Percentiles rank a stretch among this genome's conserved stretches.
These are phyloP conservation scores for Trichosporon sp. DNA, from an alignment of 1,284 basidiomycete genomes.

Conservation along the genomic window DNA sequence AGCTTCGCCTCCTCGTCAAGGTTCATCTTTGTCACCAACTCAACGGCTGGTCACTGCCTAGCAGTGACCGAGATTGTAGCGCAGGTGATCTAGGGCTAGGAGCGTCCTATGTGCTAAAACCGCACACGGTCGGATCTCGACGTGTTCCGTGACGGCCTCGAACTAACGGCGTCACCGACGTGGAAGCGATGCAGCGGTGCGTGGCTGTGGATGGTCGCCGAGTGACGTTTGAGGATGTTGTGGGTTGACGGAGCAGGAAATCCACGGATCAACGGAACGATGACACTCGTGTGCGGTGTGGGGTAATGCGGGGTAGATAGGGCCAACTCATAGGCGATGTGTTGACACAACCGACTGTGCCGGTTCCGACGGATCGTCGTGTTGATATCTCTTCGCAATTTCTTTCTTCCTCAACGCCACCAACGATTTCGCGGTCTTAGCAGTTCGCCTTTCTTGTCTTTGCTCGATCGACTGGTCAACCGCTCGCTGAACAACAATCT, in stretches of 20 bases:
- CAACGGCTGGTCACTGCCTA: not conserved
- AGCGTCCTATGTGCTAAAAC: not conserved
- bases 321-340: not conserved
- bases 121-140: not conserved
- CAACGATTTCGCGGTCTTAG: not conserved
- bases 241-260: not conserved
- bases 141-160: not conserved
- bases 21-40: slow-evolving; percentile 31
- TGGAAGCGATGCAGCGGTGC: not conserved
- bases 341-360: not conserved
- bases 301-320: slow-evolving; percentile 5
- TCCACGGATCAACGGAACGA: not conserved
- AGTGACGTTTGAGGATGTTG: not conserved
- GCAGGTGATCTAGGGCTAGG: too few relatives aligned
- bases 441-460: not conserved
- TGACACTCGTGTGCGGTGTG: not conserved
- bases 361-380: not conserved
- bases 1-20: slow-evolving; percentile 87
- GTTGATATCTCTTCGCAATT: too few relatives aligned
- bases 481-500: not conserved
- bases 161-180: not conserved
- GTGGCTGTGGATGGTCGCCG: not conserved
- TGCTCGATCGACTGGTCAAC: not conserved
- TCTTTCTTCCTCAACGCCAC: not conserved
- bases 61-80: not conserved